A percentile compares a stretch with the other conserved stretches of the same genome.
phyloP scores from a whole-genome alignment of 805 yeast species.

The Yarrowia sp. region DNA sequence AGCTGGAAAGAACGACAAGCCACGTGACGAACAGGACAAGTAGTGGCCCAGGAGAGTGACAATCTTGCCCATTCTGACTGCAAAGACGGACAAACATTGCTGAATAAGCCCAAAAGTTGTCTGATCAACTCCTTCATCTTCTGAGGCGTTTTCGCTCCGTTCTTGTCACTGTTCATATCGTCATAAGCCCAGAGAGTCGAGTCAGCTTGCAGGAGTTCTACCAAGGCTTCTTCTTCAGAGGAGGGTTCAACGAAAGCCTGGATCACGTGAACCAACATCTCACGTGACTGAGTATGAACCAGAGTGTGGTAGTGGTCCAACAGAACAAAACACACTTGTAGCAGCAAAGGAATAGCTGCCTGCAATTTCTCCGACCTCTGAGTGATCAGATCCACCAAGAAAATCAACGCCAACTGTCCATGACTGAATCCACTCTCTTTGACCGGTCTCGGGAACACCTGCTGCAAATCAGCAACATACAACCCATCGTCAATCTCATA shows the following conservation, averaged over 20 bases:
- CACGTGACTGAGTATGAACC: conserved; percentile 81
- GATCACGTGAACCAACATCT: conserved; percentile 67
- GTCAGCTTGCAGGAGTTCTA: conserved; percentile 55
- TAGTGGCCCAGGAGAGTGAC: conserved; percentile 91
- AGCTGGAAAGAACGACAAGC: conserved; percentile 96
- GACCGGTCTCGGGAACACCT: conserved; percentile 49
- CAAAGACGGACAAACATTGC: conserved; percentile 43
- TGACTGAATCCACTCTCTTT: conserved; percentile 77
- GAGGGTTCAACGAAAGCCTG: conserved; percentile 59
- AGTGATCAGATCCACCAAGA: conserved; percentile 75
- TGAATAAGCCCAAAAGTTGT: conserved; percentile 58
- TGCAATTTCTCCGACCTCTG: conserved; percentile 62
- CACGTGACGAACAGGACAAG: conserved; percentile 94
- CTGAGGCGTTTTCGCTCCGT: conserved; percentile 80
- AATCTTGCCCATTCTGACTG: conserved; percentile 83
- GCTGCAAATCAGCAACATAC: conserved; percentile 71
- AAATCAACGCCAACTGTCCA: conserved; percentile 83
- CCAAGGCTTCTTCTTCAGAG: conserved; percentile 53
- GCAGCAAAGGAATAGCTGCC: conserved; percentile 62
- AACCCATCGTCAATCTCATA: conserved; percentile 36
- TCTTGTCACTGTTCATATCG: conserved; percentile 71
- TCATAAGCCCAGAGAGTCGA: conserved; percentile 76
- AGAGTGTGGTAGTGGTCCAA: conserved; percentile 83
- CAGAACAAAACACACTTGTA: conserved; percentile 77
- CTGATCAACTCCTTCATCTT: conserved; percentile 76